phyloP scores from a whole-genome alignment of 768 basidiomycete genomes.

The Roridomyces roridus region DNA sequence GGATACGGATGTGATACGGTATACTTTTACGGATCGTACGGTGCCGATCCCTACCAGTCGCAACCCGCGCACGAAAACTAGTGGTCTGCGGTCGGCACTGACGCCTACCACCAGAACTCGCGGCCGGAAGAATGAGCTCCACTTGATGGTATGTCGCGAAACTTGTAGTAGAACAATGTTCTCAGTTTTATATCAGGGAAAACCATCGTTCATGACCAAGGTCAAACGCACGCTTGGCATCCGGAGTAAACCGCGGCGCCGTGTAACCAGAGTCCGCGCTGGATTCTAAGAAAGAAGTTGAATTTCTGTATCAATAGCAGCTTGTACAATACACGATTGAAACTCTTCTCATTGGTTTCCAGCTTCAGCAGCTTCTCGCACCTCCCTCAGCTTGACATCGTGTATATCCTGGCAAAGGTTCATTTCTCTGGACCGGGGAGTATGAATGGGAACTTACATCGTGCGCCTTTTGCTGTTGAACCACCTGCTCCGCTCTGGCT shows the following conservation, averaged over 20 bases:
- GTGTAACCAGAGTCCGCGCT: background rate
- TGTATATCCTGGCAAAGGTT: conserved; percentile 13
- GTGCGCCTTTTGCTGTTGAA: conserved; percentile 20
- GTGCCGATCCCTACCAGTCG: too few relatives aligned
- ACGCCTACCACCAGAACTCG: conserved; percentile 52
- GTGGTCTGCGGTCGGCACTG: background rate
- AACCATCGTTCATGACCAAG: conserved; percentile 53
- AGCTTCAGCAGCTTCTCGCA: conserved; percentile 8
- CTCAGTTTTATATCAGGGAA: too few relatives aligned
- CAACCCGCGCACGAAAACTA: background rate
- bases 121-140: conserved; percentile 48
- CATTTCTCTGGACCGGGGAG: background rate
- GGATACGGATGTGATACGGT: too few relatives aligned
- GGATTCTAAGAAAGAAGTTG: background rate
- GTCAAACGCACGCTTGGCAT: conserved; percentile 59
- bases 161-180: too few relatives aligned
- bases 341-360: background rate
- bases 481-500: conserved; percentile 24
- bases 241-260: conserved; percentile 46
- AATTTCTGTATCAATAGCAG: background rate
- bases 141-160: conserved; percentile 47
- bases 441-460: conserved; percentile 12
- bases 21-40: too few relatives aligned
- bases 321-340: background rate
- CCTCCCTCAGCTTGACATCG: conserved; percentile 21